phyloP scores from a whole-genome alignment of 1,284 basidiomycete genomes.

The Puccinia brachypodii region DNA sequence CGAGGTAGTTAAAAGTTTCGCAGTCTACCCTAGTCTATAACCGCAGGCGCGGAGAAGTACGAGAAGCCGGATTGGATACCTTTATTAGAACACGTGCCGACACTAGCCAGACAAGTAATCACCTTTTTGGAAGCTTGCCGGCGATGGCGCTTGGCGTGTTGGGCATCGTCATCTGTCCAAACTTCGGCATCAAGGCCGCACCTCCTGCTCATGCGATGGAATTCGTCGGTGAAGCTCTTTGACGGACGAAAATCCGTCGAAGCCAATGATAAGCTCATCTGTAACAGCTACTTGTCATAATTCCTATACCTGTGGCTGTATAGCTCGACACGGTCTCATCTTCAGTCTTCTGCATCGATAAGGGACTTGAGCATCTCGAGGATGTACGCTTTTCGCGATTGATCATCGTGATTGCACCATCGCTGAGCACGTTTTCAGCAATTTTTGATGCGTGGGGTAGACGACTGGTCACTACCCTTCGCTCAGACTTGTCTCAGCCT shows the following conservation, averaged over 20 bases:
- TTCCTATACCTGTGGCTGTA: background rate
- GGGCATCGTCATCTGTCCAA: no score
- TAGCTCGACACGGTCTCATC: background rate
- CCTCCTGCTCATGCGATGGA: background rate
- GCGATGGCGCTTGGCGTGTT: background rate
- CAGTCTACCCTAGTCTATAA: background rate
- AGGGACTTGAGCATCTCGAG: background rate
- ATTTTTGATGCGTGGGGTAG: background rate
- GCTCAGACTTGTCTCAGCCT: conserved; percentile 16
- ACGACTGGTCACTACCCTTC: background rate
- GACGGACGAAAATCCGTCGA: background rate
- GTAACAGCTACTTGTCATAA: background rate
- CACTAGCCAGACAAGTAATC: background rate
- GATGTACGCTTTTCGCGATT: conserved; percentile 7
- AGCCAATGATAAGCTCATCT: conserved; percentile 12
- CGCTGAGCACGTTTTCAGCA: conserved; percentile 3
- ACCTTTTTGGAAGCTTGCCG: background rate
- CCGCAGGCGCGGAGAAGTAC: background rate
- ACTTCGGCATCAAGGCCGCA: background rate
- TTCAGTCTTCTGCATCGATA: conserved; percentile 15
- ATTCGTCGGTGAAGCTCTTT: background rate
- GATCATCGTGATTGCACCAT: conserved; percentile 18
- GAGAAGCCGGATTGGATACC: background rate
- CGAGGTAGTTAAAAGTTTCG: background rate
- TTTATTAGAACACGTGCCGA: background rate